Percentiles rank a stretch among this genome's conserved stretches.
Evolutionary conservation across 2,329 filamentous ascomycete genomes (phyloP).

Genomic region (Aspergillus alliaceus): DNA sequence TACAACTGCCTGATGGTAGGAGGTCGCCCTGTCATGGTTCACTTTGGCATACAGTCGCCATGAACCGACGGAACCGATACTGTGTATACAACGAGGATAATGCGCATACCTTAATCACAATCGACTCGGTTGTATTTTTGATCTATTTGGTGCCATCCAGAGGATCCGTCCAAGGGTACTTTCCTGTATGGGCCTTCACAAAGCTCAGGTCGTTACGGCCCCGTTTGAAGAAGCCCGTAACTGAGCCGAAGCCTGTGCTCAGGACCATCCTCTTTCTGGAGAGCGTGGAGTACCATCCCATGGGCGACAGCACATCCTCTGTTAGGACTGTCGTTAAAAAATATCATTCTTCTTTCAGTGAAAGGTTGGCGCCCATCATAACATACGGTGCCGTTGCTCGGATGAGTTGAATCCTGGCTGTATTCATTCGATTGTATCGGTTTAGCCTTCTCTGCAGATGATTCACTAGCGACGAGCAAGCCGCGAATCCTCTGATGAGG

Average conservation of each 20-base stretch:
- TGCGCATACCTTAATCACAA: conserved; percentile 18
- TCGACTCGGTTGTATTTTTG: conserved; percentile 23
- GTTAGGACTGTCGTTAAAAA: background rate
- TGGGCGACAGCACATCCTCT: conserved; percentile 24
- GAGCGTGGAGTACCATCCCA: conserved; percentile 30
- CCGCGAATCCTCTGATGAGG: conserved; percentile 32
- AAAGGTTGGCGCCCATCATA: too few relatives aligned
- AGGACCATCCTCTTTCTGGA: conserved; percentile 30
- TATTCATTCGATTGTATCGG: conserved; percentile 8
- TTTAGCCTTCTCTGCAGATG: conserved; percentile 14
- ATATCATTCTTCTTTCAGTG: background rate
- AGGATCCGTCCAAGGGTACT: conserved; percentile 8
- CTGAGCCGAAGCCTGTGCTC: conserved; percentile 24
- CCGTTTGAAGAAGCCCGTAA: conserved; percentile 27
- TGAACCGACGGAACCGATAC: too few relatives aligned
- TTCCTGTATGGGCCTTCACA: conserved; percentile 5
- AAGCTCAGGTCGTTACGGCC: conserved; percentile 14
- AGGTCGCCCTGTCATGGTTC: conserved; percentile 1
- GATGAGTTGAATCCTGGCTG: background rate
- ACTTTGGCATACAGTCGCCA: too few relatives aligned
- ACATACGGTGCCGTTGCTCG: background rate
- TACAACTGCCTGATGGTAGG: background rate
- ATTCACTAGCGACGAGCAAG: conserved; percentile 23
- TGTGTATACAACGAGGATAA: too few relatives aligned
- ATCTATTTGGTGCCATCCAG: conserved; percentile 21